Percentiles rank a stretch among this genome's conserved stretches.
These are phyloP conservation scores for Globisporangium carolinianum DNA, from an alignment of 352 stramenopile genomes.

Conservation along the genomic window DNA sequence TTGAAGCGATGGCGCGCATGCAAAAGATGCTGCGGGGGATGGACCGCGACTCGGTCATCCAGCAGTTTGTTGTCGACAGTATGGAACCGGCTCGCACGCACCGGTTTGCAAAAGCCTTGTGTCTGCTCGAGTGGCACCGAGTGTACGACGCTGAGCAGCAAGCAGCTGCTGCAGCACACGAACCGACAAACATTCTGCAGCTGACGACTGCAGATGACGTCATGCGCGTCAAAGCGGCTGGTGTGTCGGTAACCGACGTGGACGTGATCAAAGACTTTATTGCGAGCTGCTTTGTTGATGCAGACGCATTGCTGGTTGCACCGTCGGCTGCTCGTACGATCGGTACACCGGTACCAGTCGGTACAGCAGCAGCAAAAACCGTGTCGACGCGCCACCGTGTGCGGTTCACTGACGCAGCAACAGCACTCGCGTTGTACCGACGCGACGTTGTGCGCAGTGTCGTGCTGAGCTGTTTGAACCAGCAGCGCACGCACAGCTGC, in stretches of 20 bases:
- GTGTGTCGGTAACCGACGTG: conserved; percentile 60
- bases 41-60: conserved; percentile 78
- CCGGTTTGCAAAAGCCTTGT: conserved; percentile 65
- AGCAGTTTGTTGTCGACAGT: conserved; percentile 81
- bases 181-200: conserved; percentile 44
- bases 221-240: conserved; percentile 42
- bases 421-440: conserved; percentile 56
- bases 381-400: conserved; percentile 43
- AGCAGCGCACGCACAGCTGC: conserved; percentile 52
- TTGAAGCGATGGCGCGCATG: conserved; percentile 63
- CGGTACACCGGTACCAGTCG: not conserved
- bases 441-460: conserved; percentile 57
- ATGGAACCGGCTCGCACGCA: conserved; percentile 81
- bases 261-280: conserved; percentile 86
- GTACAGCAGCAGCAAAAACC: conserved; percentile 7
- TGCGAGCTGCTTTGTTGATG: conserved; percentile 71
- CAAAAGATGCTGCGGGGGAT: conserved; percentile 61
- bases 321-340: not conserved
- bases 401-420: conserved; percentile 55
- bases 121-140: conserved; percentile 75
- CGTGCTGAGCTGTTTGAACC: conserved; percentile 55
- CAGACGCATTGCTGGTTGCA: conserved; percentile 31
- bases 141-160: conserved; percentile 55
- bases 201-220: conserved; percentile 34
- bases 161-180: conserved; percentile 19